These are phyloP conservation scores for Akanthomyces muscarius DNA, from an alignment of 2,329 filamentous ascomycete genomes.

Conservation along the genomic window DNA sequence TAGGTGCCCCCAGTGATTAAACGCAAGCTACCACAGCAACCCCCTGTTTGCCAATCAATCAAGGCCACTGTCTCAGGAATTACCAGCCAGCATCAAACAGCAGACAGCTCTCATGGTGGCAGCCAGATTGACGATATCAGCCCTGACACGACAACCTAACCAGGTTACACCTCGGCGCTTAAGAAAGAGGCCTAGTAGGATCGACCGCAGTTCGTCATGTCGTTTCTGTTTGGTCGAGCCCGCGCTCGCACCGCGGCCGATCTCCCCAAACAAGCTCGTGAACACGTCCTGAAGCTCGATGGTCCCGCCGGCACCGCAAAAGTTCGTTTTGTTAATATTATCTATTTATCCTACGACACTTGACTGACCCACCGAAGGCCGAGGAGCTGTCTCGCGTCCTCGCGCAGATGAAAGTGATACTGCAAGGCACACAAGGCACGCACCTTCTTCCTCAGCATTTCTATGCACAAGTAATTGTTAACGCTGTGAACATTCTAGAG, in stretches of 20 bases:
- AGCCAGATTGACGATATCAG: neutral
- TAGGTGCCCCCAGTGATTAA: too few relatives aligned
- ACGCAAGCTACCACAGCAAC: neutral
- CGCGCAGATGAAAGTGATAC: conserved; percentile 83
- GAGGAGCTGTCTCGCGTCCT: conserved; percentile 86
- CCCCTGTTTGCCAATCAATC: conserved; percentile 8
- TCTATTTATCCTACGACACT: neutral
- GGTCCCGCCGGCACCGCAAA: conserved; percentile 45
- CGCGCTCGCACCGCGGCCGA: conserved; percentile 50
- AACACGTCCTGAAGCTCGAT: conserved; percentile 51
- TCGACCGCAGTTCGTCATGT: conserved; percentile 35
- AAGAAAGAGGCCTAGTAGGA: neutral
- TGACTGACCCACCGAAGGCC: conserved; percentile 47
- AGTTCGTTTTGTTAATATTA: conserved; percentile 29
- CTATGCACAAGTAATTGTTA: neutral
- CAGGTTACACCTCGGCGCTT: neutral
- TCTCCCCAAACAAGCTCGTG: conserved; percentile 52
- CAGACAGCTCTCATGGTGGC: neutral
- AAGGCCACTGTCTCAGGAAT: neutral
- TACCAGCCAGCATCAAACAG: conserved; percentile 6
- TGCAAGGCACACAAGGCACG: conserved; percentile 88
- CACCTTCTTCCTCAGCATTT: neutral
- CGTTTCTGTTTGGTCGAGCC: conserved; percentile 53
- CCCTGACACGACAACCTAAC: neutral
- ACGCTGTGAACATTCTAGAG: conserved; percentile 49